phyloP scores from a whole-genome alignment of 2,329 filamentous ascomycete genomes.

The Graphilbum fragrans region DNA sequence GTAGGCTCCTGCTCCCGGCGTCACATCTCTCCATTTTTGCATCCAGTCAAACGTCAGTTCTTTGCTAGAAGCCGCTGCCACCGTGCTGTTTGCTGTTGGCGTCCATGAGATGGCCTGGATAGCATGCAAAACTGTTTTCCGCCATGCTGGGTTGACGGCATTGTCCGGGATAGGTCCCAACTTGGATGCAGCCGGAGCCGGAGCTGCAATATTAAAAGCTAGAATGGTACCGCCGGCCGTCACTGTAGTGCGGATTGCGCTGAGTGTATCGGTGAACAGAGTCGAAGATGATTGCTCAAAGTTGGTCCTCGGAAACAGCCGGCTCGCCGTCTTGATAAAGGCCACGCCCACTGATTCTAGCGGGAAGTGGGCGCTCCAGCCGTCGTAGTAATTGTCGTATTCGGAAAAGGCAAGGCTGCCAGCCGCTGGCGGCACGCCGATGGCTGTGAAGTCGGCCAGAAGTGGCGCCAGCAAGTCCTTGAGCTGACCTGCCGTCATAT shows the following conservation, averaged over 20 bases:
- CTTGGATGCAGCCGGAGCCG: not conserved
- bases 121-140: conserved; percentile 24
- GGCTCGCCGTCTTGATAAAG: conserved; percentile 13
- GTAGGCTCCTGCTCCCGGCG: conserved; percentile 23
- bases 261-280: conserved; percentile 13
- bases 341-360: conserved; percentile 24
- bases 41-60: too few species aligned
- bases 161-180: conserved; percentile 15
- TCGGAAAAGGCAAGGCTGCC: conserved; percentile 9
- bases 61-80: conserved; percentile 10
- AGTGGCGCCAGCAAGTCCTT: conserved; percentile 13
- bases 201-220: conserved; percentile 24
- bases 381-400: conserved; percentile 30
- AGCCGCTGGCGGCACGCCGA: conserved; percentile 12
- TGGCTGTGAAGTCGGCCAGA: conserved; percentile 12
- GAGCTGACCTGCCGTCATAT: conserved; percentile 10
- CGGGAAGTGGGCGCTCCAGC: conserved; percentile 22
- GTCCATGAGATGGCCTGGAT: conserved; percentile 18
- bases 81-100: not conserved
- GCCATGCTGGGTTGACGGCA: conserved; percentile 36
- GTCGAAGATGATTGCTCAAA: conserved; percentile 18
- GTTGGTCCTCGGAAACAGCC: conserved; percentile 17
- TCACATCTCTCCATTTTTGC: conserved; percentile 15
- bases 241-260: conserved; percentile 24
- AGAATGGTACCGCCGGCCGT: conserved; percentile 27